Conservation (phyloP, 2,329 filamentous ascomycete species). For the Cordyceps javanica region DNA sequence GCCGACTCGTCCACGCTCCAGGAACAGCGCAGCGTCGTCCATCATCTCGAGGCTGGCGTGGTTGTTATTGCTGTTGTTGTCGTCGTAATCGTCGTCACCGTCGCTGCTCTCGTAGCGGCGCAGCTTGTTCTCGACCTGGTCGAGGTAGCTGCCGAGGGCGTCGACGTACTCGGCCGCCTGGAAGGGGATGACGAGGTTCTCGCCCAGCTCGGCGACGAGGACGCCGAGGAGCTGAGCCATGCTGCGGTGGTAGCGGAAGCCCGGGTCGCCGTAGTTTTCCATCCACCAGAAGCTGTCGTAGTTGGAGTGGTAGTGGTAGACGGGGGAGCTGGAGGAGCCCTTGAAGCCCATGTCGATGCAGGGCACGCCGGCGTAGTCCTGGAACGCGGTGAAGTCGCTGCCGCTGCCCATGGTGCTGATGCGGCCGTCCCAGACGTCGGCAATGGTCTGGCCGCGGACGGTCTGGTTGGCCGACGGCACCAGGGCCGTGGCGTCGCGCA, state of each 20-base stretch:
- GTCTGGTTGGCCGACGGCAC: constrained; percentile 74
- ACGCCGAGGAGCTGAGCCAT: constrained; percentile 61
- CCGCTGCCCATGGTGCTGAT: constrained; percentile 66
- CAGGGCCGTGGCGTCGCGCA: constrained; percentile 58
- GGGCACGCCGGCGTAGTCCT: constrained; percentile 63
- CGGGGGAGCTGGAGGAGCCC: constrained; percentile 35
- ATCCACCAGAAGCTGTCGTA: constrained; percentile 92
- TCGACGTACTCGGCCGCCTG: constrained; percentile 59
- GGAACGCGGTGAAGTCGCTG: constrained; percentile 69
- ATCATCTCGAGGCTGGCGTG: constrained; percentile 17
- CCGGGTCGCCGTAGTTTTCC: constrained; percentile 68
- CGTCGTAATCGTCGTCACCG: constrained; percentile 16
- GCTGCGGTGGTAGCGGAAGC: constrained; percentile 59
- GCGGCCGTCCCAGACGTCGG: constrained; percentile 57
- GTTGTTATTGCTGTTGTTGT: neutral
- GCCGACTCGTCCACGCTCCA: constrained; percentile 20
- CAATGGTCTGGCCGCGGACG: constrained; percentile 62
- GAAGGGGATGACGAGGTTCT: constrained; percentile 57
- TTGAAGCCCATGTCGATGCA: constrained; percentile 59
- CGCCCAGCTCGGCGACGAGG: constrained; percentile 53
- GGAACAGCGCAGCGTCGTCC: constrained; percentile 23
- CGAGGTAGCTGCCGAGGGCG: constrained; percentile 47
- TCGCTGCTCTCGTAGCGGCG: constrained; percentile 5
- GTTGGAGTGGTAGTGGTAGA: constrained; percentile 85
- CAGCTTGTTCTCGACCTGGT: constrained; percentile 45